phyloP scores from a whole-genome alignment of 1,284 basidiomycete genomes.

The Fomitopsis schrenkii region DNA sequence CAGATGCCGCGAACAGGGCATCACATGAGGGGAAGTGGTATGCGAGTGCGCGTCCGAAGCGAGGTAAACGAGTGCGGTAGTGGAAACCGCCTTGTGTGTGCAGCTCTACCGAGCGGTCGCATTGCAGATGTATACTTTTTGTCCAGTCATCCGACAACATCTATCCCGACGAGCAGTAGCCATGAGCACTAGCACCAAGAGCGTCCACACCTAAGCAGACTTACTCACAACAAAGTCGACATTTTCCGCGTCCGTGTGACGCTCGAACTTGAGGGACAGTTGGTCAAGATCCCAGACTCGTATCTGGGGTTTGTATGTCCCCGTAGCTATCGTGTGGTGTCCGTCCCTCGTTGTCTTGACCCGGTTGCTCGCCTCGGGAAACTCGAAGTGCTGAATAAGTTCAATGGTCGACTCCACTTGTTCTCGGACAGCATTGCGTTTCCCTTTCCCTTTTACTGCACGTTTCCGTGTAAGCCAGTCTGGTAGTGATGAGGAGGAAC shows the following conservation, averaged over 20 bases:
- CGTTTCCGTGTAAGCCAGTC: constrained; percentile 86
- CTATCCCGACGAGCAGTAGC: constrained; percentile 34
- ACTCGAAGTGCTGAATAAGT: constrained; percentile 94
- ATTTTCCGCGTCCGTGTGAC: constrained; percentile 95
- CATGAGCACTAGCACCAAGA: background rate
- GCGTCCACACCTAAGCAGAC: constrained; percentile 27
- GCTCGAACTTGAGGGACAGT: constrained; percentile 92
- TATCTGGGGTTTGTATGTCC: constrained; percentile 98
- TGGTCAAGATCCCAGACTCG: constrained; percentile 95
- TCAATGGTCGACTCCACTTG: constrained; percentile 78
- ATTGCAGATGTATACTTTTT: constrained; percentile 95
- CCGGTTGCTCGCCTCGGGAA: constrained; percentile 93
- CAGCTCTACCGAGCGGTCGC: constrained; percentile 91
- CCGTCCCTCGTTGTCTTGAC: constrained; percentile 92
- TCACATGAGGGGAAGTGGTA: constrained; percentile 61
- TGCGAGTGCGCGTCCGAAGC: constrained; percentile 87
- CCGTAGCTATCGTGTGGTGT: constrained; percentile 89
- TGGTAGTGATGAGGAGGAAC: constrained; percentile 81
- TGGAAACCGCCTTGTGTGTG: constrained; percentile 95
- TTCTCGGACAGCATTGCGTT: constrained; percentile 54
- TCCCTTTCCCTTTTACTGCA: constrained; percentile 53
- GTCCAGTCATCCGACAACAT: constrained; percentile 99
- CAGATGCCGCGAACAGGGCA: constrained; percentile 62
- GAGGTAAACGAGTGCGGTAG: constrained; percentile 90
- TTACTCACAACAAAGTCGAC: constrained; percentile 94